phyloP scores from a whole-genome alignment of 352 stramenopile species.

The Phytophthora sansomeana region DNA sequence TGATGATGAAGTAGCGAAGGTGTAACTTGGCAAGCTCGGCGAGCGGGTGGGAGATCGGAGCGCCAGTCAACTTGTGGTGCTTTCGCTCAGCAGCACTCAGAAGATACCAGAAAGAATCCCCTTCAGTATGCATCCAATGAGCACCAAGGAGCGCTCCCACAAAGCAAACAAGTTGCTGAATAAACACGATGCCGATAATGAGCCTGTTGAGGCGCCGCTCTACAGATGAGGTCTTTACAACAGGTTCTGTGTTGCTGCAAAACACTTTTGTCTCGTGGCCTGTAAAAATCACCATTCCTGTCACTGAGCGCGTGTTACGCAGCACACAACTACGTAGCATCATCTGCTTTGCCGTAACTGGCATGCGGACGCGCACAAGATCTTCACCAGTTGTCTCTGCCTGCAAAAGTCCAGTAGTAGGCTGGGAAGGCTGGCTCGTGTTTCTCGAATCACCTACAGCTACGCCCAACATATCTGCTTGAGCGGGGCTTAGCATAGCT shows the following conservation, averaged over 20 bases:
- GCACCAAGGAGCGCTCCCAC: constrained; percentile 70
- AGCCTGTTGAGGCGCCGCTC: constrained; percentile 75
- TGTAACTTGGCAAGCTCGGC: constrained; percentile 84
- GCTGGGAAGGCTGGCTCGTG: neutral
- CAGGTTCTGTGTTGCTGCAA: constrained; percentile 79
- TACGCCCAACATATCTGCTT: constrained; percentile 53
- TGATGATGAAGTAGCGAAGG: constrained; percentile 96
- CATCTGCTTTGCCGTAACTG: constrained; percentile 90
- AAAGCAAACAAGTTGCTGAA: constrained; percentile 79
- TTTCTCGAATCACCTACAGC: constrained; percentile 10
- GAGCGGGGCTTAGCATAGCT: constrained; percentile 38
- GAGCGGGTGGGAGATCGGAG: constrained; percentile 47
- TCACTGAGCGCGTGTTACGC: constrained; percentile 85
- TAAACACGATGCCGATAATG: constrained; percentile 78
- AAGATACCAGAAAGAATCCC: constrained; percentile 77
- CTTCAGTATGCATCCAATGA: constrained; percentile 74
- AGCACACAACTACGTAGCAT: constrained; percentile 90
- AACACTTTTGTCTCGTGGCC: constrained; percentile 88
- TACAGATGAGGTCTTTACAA: constrained; percentile 84
- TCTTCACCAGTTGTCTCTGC: constrained; percentile 45
- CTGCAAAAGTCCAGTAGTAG: constrained; percentile 29
- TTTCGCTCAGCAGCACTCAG: constrained; percentile 26
- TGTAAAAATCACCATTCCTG: constrained; percentile 91
- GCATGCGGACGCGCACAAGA: constrained; percentile 49
- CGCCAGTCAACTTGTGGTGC: constrained; percentile 18